These are phyloP conservation scores for Hapsidospora chrysogenum DNA, from an alignment of 495 filamentous ascomycete species.

Conservation along the genomic window DNA sequence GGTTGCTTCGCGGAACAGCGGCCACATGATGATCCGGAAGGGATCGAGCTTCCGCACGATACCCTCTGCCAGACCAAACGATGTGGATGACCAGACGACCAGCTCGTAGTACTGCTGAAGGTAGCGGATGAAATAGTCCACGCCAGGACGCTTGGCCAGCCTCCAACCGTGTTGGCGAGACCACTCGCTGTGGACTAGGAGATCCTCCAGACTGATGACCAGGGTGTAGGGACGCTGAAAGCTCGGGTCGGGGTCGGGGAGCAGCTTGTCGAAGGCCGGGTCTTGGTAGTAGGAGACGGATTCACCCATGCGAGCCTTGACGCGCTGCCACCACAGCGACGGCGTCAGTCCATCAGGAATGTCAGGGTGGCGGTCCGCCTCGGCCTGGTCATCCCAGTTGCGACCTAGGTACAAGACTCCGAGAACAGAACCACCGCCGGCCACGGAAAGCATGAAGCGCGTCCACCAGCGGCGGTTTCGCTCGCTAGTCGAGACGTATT, in stretches of 20 bases:
- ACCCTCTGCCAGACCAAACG: slow-evolving; percentile 65
- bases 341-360: slow-evolving; percentile 45
- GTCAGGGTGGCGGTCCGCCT: slow-evolving; percentile 51
- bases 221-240: slow-evolving; percentile 83
- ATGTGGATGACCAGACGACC: slow-evolving; percentile 81
- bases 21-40: slow-evolving; percentile 92
- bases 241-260: slow-evolving; percentile 73
- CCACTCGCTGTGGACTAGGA: slow-evolving; percentile 91
- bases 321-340: slow-evolving; percentile 59
- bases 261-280: slow-evolving; percentile 81
- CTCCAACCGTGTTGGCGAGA: slow-evolving; percentile 86
- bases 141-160: slow-evolving; percentile 82
- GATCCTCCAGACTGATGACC: slow-evolving; percentile 80
- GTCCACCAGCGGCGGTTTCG: slow-evolving; percentile 49
- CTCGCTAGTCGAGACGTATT: slow-evolving; percentile 83
- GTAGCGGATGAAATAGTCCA: slow-evolving; percentile 95
- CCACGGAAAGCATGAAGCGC: slow-evolving; percentile 27
- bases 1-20: slow-evolving; percentile 85
- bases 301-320: slow-evolving; percentile 53
- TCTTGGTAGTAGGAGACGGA: slow-evolving; percentile 86
- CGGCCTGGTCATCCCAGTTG: slow-evolving; percentile 55
- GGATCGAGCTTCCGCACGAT: slow-evolving; percentile 88
- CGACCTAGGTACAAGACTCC: slow-evolving; percentile 53
- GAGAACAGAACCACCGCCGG: slow-evolving; percentile 14
- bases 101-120: slow-evolving; percentile 95